These are phyloP conservation scores for Calcarisporium arbuscula DNA, from an alignment of 2,329 filamentous ascomycete species.

Conservation along the genomic window DNA sequence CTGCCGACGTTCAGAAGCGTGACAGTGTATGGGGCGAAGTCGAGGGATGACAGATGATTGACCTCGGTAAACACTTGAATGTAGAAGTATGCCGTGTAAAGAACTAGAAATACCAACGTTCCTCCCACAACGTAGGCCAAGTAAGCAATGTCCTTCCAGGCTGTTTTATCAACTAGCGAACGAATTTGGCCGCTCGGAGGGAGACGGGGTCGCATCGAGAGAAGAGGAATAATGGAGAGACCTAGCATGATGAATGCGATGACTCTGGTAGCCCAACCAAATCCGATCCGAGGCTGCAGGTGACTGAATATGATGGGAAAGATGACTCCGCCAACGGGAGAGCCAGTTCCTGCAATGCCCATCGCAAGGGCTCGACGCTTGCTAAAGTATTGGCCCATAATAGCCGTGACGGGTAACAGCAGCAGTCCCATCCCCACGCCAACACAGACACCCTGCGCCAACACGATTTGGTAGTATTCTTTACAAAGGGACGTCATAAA, in stretches of 20 bases:
- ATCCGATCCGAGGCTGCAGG: slow-evolving; percentile 49
- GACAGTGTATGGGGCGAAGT: too few relatives aligned
- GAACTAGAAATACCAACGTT: too few relatives aligned
- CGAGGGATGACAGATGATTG: too few relatives aligned
- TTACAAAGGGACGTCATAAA: not conserved
- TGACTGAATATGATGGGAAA: slow-evolving; percentile 47
- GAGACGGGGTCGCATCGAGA: slow-evolving; percentile 33
- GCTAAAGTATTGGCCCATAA: slow-evolving; percentile 1
- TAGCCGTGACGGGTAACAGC: slow-evolving; percentile 40
- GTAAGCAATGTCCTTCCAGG: too few relatives aligned
- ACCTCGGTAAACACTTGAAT: too few relatives aligned
- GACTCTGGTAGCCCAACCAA: slow-evolving; percentile 51
- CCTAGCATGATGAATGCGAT: slow-evolving; percentile 48
- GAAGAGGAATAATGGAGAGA: slow-evolving; percentile 28
- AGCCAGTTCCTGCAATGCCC: slow-evolving; percentile 35
- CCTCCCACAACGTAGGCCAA: too few relatives aligned
- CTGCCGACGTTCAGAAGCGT: too few relatives aligned
- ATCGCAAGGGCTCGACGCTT: slow-evolving; percentile 20
- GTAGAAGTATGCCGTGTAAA: too few relatives aligned
- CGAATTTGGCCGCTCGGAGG: too few relatives aligned
- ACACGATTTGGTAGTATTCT: not conserved
- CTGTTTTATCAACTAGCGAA: too few relatives aligned
- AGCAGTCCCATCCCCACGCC: slow-evolving; percentile 37
- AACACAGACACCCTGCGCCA: not conserved
- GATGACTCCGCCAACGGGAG: slow-evolving; percentile 51